A percentile compares a stretch with the other conserved stretches of the same genome.
Evolutionary conservation across 192 early-diverging fungal genomes (phyloP).

Genomic region (Anaeromyces robustus): DNA sequence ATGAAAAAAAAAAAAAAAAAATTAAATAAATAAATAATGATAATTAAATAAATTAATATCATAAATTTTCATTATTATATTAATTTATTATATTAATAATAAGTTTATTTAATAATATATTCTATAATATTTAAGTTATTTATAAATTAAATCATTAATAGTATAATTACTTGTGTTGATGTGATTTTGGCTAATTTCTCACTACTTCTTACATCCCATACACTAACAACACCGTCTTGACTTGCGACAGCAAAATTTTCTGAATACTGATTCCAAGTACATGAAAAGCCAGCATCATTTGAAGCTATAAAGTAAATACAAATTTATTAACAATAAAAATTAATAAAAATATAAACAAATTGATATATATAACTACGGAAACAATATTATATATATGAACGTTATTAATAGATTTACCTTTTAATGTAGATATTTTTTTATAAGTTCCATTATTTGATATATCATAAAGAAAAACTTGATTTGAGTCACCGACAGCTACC

Average conservation of each 20-base stretch:
- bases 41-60: no score
- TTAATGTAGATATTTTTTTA: slow-evolving; percentile 52
- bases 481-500: slow-evolving; percentile 82
- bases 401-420: slow-evolving; percentile 23
- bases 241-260: slow-evolving; percentile 91
- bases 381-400: no score
- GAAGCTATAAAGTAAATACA: slow-evolving; percentile 19
- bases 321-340: background rate
- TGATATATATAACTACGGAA: no score
- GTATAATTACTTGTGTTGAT: slow-evolving; percentile 39
- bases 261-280: slow-evolving; percentile 84
- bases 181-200: slow-evolving; percentile 60
- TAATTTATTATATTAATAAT: background rate
- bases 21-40: no score
- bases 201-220: slow-evolving; percentile 77
- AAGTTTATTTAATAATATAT: background rate
- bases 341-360: no score
- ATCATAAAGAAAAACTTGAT: slow-evolving; percentile 71
- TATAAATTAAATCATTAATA: no score
- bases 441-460: slow-evolving; percentile 51
- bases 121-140: no score
- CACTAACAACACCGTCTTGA: slow-evolving; percentile 80
- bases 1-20: no score
- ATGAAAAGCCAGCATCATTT: slow-evolving; percentile 80
- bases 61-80: background rate